Percentiles rank a stretch among this genome's conserved stretches.
phyloP scores from a whole-genome alignment of 768 basidiomycete genomes.

The Suillus variegatus region DNA sequence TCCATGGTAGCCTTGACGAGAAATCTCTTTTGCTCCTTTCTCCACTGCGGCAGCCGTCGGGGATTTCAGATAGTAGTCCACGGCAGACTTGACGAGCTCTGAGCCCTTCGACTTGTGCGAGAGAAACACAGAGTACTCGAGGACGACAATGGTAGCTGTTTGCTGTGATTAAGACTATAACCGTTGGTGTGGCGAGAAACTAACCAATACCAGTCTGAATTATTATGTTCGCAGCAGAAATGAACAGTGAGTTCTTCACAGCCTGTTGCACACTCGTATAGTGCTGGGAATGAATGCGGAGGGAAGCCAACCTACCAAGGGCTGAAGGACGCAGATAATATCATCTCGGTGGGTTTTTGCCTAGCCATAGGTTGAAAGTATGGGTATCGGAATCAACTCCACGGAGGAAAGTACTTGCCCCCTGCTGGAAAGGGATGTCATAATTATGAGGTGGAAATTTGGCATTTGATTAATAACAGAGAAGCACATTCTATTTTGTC shows the following conservation, averaged over 20 bases:
- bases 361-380: background rate
- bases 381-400: background rate
- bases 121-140: too few species aligned
- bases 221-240: background rate
- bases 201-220: background rate
- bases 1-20: too few species aligned
- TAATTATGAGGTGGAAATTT: background rate
- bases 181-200: background rate
- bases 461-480: background rate
- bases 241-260: background rate
- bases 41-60: too few species aligned
- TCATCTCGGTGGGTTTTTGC: fast-evolving
- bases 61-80: too few species aligned
- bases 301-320: background rate
- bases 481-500: background rate
- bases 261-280: background rate
- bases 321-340: background rate
- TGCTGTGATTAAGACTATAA: too few species aligned
- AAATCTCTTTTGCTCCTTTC: too few species aligned
- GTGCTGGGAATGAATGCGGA: background rate
- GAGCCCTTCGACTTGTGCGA: too few species aligned
- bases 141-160: too few species aligned
- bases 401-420: background rate
- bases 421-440: background rate
- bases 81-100: too few species aligned